Evolutionary conservation across 179 eudicot genomes (phyloP).

Genomic region (Gypsophila paniculata): DNA sequence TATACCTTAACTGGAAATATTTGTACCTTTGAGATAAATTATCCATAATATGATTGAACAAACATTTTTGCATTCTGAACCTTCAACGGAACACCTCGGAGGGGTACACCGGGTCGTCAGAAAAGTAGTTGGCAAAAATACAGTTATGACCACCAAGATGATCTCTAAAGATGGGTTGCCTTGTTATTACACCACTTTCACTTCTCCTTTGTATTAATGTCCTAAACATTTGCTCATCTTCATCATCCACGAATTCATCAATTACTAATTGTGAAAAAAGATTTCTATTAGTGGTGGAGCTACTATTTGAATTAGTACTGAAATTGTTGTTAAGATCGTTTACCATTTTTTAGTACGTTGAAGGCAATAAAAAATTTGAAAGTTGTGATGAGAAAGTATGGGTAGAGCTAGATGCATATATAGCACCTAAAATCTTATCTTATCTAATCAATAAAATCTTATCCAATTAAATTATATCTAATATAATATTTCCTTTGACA

Average conservation of each 20-base stretch:
- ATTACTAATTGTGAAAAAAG: not conserved
- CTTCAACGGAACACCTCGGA: not conserved
- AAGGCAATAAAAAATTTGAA: too few relatives aligned
- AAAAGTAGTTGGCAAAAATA: not conserved
- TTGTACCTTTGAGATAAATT: not conserved
- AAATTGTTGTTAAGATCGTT: not conserved
- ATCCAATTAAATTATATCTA: too few relatives aligned
- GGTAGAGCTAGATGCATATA: not conserved
- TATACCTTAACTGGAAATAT: not conserved
- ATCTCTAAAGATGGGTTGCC: not conserved
- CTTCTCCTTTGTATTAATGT: not conserved
- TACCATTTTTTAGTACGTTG: not conserved
- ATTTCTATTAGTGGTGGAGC: not conserved
- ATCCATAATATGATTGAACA: not conserved
- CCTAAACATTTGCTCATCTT: not conserved
- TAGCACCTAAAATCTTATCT: not conserved
- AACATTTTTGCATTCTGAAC: not conserved
- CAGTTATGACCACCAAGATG: not conserved
- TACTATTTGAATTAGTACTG: too few relatives aligned
- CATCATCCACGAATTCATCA: not conserved
- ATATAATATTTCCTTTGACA: too few relatives aligned
- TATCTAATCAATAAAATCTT: too few relatives aligned
- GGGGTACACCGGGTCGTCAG: not conserved
- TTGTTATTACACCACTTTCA: not conserved
- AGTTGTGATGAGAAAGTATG: not conserved